These are phyloP conservation scores for Fusarium acutatum DNA, from an alignment of 2,329 filamentous ascomycete species.

Conservation along the genomic window DNA sequence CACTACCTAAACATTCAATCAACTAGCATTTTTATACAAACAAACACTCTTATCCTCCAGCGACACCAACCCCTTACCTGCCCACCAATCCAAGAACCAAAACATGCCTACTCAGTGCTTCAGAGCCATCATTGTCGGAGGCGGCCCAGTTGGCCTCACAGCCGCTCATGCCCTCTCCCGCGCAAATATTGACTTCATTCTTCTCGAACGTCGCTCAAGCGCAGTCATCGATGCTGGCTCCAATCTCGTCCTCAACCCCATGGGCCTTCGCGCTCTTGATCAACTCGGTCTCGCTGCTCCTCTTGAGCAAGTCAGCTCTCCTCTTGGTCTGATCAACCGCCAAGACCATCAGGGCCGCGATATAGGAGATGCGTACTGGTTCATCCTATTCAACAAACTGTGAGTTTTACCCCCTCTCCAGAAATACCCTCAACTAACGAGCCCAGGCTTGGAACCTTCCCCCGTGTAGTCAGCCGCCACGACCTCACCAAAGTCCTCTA, in stretches of 20 bases:
- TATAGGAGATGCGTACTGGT: conserved; percentile 37
- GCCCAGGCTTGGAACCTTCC: conserved; percentile 37
- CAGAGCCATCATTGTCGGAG: conserved; percentile 41
- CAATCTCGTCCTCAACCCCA: conserved; percentile 45
- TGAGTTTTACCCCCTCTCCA: background rate
- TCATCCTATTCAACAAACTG: conserved; percentile 38
- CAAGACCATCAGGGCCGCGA: conserved; percentile 41
- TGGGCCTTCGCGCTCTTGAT: conserved; percentile 42
- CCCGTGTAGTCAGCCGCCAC: conserved; percentile 47
- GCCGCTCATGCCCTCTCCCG: conserved; percentile 40
- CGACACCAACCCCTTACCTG: background rate
- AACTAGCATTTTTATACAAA: background rate
- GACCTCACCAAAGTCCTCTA: conserved; percentile 47
- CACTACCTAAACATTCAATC: background rate
- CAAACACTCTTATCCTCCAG: background rate
- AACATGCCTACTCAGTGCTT: conserved; percentile 4
- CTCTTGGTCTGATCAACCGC: conserved; percentile 30
- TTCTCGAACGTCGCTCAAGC: conserved; percentile 47
- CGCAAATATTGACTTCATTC: conserved; percentile 49
- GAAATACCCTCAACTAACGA: background rate
- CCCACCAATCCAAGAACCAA: background rate
- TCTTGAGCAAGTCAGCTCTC: conserved; percentile 34
- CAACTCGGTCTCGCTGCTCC: conserved; percentile 45
- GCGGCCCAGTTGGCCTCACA: conserved; percentile 40
- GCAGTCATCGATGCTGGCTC: conserved; percentile 43